A percentile compares a stretch with the other conserved stretches of the same genome.
These are phyloP conservation scores for Kazachstania africana DNA, from an alignment of 805 yeast genomes.

Conservation along the genomic window DNA sequence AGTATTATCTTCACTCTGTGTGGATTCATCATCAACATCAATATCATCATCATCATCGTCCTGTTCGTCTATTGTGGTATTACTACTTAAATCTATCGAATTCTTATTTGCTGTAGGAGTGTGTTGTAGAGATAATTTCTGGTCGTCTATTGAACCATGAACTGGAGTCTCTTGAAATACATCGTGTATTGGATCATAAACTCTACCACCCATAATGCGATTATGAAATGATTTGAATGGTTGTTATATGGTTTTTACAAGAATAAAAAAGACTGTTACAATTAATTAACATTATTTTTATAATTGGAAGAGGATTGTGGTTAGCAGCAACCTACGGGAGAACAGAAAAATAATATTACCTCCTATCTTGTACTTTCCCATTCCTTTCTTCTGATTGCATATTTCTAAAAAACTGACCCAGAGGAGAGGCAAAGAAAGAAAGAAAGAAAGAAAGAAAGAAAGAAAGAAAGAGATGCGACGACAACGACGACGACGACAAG, in stretches of 20 bases:
- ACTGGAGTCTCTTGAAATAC: conserved; percentile 17
- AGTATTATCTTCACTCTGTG: conserved; percentile 16
- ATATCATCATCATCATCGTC: conserved; percentile 1
- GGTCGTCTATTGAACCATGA: background rate
- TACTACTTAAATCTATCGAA: background rate
- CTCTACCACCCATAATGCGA: conserved; percentile 20
- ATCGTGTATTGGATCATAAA: conserved; percentile 28
- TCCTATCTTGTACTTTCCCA: too few relatives aligned
- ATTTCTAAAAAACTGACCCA: too few relatives aligned
- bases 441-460: too few relatives aligned
- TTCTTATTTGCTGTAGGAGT: background rate
- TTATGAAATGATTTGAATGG: background rate
- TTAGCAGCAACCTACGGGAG: too few relatives aligned
- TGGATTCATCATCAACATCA: conserved; percentile 8
- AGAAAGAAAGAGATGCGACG: too few relatives aligned
- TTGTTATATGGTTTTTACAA: background rate
- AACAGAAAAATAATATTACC: too few relatives aligned
- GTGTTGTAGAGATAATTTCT: background rate
- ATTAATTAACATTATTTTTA: too few relatives aligned
- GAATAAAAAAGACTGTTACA: too few relatives aligned
- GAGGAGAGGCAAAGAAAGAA: too few relatives aligned
- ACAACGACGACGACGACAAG: too few relatives aligned
- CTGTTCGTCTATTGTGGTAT: background rate
- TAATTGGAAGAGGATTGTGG: too few relatives aligned
- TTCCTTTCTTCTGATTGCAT: too few relatives aligned